Evolutionary conservation across 345 rosid species (phyloP), one percentile per base, ranked within the genome.

Genomic region (Arabis hirsuta): DNA sequence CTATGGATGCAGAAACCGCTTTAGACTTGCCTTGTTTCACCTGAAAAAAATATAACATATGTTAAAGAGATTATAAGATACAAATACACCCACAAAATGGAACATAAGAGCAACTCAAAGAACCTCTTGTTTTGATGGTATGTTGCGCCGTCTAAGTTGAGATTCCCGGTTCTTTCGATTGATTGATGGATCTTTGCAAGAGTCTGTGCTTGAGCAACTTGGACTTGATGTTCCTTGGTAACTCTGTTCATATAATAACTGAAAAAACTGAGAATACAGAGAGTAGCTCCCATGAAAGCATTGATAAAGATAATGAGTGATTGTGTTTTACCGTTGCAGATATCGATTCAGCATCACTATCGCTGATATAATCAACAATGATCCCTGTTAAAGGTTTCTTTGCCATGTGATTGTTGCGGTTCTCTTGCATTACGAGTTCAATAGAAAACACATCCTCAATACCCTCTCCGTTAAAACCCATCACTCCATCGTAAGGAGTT

Each of bases 61-160:
- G 38, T 34, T n/a, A 7, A 6, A 6, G 31, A 12, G 32, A 71
- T 8, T 36, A 34, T 39, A 52, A 52, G 53, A 71, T 13, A 60
- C 8, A 36, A 38, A 42, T 31, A 39, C 1, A 39, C 2, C 29
- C 24, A 62, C 29, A n/a, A 71, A 27, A 43, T 19, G 12, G 39
- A 24, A 36, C 10, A 7, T 1, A 36, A 36, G 41, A 36, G 41
- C 41, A 36, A 20, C 0, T 14, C n/a, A 39, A 39, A n/a, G n/a
- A 4, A 71, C 75, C 75, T 71, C 50, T 55, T 55, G 57, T 14
- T 63, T 64, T 12, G 57, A 55, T 55, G 34, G 57, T 55, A 34
- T 2, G n/a, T 14, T 63, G 22, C 20, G 56, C 6, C 39, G 41
- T 34, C 22, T 26, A 20, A 44, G 45, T 44, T 55, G 69, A 72